Evolutionary conservation across 139 green algal species (phyloP), one percentile per base, ranked within the genome.

Genomic region (Pseudopediastrum boryanum): DNA sequence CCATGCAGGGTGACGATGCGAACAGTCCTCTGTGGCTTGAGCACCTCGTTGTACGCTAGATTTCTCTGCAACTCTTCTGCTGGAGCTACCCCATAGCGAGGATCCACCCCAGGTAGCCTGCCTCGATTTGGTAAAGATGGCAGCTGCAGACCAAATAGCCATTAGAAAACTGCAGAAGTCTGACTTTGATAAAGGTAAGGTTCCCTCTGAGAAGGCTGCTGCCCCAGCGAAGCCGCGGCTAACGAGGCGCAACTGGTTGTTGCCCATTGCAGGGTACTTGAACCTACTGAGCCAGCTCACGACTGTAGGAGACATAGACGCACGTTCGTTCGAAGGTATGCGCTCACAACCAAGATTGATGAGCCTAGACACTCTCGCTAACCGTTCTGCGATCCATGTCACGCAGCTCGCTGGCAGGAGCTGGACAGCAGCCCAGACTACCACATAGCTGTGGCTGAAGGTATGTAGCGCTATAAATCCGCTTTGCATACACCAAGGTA

Each of bases 261-360:
- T 16, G 4, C 8, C 5, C n/a, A 31, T 3, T 71, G 59, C 85
- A 96, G 93, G 93, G 5, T 96, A 93, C 62, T 50, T 94, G 23
- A 27, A 87, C 1, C 71, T 98, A 3, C 86, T 98, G n/a, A 71
- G 78, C 0, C 90, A 97, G 79, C 82, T 98, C 19, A 97, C 93
- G 13, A 85, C 81, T 1, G 92, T 96, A 3, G 94, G 94, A 2
- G 85, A 94, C 2, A 84, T 94, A 0, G 71, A 80, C 7, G 36
- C 88, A 29, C 73, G 82, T 1, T 50, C 68, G 8, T 95, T 95
- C 67, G 36, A 83, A 78, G 84, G 89, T 90, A 29, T 66, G 51
- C n/a, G 31, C 2, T 9, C 29, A 3, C n/a, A 29, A 2, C 4
- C 21, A 25, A 44, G 33, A 39, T 4, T 38, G 27, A 5, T 27